Evolutionary conservation across 192 early-diverging fungal species (phyloP).

Genomic region (Backusella mclennaniae): DNA sequence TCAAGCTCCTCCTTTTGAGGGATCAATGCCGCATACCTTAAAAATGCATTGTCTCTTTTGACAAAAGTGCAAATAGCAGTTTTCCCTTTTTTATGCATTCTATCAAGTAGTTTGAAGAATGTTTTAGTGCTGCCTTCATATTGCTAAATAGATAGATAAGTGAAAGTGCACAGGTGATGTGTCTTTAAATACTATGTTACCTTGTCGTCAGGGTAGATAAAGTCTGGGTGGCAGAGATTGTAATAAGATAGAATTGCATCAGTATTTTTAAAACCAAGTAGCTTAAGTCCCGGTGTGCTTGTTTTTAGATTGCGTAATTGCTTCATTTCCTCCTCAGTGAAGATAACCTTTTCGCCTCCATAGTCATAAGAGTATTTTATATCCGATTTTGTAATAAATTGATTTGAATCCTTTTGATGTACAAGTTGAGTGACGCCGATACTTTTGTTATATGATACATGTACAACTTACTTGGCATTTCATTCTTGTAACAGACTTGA

Average conservation of each 20-base stretch:
- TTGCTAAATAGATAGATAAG: slow-evolving; percentile 25
- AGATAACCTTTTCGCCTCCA: slow-evolving; percentile 68
- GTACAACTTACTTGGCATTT: slow-evolving; percentile 55
- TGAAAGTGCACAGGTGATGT: neutral
- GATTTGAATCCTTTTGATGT: slow-evolving; percentile 46
- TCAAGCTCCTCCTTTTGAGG: slow-evolving; percentile 49
- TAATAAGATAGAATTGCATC: slow-evolving; percentile 47
- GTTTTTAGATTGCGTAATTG: slow-evolving; percentile 63
- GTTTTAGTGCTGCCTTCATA: slow-evolving; percentile 70
- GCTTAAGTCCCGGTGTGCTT: slow-evolving; percentile 40
- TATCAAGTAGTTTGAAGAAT: slow-evolving; percentile 64
- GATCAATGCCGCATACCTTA: slow-evolving; percentile 62
- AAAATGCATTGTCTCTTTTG: slow-evolving; percentile 46
- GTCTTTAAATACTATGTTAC: slow-evolving; percentile 32
- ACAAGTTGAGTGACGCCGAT: neutral
- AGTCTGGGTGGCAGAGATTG: slow-evolving; percentile 63
- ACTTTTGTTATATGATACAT: neutral
- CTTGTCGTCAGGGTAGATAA: slow-evolving; percentile 77
- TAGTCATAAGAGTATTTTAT: slow-evolving; percentile 68
- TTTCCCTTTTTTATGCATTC: slow-evolving; percentile 55
- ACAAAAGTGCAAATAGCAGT: slow-evolving; percentile 69
- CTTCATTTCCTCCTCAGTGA: slow-evolving; percentile 67
- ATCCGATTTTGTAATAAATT: slow-evolving; percentile 50
- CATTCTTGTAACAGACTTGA: slow-evolving; percentile 54
- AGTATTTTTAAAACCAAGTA: slow-evolving; percentile 73